A percentile compares a stretch with the other conserved stretches of the same genome.
phyloP scores from a whole-genome alignment of 306 rosid species.

The Heteromeles arbutifolia region DNA sequence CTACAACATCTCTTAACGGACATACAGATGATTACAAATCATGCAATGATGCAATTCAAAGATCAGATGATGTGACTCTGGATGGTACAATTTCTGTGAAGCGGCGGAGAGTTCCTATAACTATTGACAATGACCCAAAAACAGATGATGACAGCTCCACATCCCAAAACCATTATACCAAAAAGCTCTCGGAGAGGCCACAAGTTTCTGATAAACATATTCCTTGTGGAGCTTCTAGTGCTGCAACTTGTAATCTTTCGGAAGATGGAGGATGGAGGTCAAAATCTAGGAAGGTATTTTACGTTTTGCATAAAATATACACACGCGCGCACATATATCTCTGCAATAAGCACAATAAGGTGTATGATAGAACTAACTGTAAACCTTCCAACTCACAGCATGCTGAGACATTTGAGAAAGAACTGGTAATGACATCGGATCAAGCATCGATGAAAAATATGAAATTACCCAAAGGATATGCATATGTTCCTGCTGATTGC shows the following conservation, averaged over 20 bases:
- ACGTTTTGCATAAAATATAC: neutral
- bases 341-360: neutral
- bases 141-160: slow-evolving; percentile 82
- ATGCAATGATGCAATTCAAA: slow-evolving; percentile 77
- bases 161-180: slow-evolving; percentile 51
- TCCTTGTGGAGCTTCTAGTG: slow-evolving; percentile 53
- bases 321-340: too few species aligned
- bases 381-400: slow-evolving; percentile 41
- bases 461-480: slow-evolving; percentile 85
- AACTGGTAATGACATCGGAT: slow-evolving; percentile 94
- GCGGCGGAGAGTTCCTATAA: slow-evolving; percentile 46
- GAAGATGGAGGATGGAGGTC: slow-evolving; percentile 76
- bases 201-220: slow-evolving; percentile 88
- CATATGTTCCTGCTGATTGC: slow-evolving; percentile 93
- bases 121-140: slow-evolving; percentile 67
- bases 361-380: slow-evolving; percentile 13
- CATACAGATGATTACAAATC: slow-evolving; percentile 75
- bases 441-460: slow-evolving; percentile 93
- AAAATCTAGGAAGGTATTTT: slow-evolving; percentile 68
- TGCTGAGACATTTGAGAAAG: slow-evolving; percentile 76
- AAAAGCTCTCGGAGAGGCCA: slow-evolving; percentile 43
- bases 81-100: slow-evolving; percentile 74
- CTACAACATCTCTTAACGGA: slow-evolving; percentile 89
- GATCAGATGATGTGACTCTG: slow-evolving; percentile 89
- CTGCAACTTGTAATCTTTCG: slow-evolving; percentile 31